These are phyloP conservation scores for Spergularia bocconei DNA, from an alignment of 148 eudicot species.

Conservation along the genomic window DNA sequence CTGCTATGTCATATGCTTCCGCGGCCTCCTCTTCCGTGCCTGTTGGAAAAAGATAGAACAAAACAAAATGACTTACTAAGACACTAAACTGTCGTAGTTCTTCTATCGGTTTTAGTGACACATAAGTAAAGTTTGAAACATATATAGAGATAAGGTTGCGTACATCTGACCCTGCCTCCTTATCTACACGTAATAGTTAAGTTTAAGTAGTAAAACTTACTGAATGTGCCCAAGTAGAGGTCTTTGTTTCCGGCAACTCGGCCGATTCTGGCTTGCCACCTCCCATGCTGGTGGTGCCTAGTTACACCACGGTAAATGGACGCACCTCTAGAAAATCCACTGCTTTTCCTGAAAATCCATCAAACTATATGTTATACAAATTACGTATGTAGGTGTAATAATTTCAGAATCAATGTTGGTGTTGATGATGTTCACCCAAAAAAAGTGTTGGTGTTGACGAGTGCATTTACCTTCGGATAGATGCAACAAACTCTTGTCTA, in stretches of 20 bases:
- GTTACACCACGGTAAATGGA: slow-evolving; percentile 98
- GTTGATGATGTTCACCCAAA: neutral
- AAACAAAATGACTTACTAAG: too few species aligned
- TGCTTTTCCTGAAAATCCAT: slow-evolving; percentile 68
- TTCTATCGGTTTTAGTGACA: too few species aligned
- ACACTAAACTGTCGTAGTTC: too few species aligned
- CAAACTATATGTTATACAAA: too few species aligned
- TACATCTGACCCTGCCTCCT: too few species aligned
- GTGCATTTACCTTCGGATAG: slow-evolving; percentile 72
- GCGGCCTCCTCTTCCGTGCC: slow-evolving; percentile 99
- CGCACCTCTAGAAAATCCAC: slow-evolving; percentile 97
- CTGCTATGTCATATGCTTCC: slow-evolving; percentile 96
- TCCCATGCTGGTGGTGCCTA: slow-evolving; percentile 97
- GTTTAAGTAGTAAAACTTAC: slow-evolving; percentile 33
- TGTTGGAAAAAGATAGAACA: neutral
- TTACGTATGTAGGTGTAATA: neutral
- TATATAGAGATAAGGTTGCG: too few species aligned
- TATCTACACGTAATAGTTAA: too few species aligned
- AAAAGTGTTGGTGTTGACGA: neutral
- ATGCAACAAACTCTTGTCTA: slow-evolving; percentile 90
- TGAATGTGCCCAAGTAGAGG: slow-evolving; percentile 95
- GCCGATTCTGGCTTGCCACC: slow-evolving; percentile 99
- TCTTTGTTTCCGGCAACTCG: slow-evolving; percentile 98
- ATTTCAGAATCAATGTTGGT: too few species aligned
- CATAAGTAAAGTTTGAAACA: too few species aligned